These are phyloP conservation scores for Yarrowia divulgata DNA, from an alignment of 805 yeast genomes.

Conservation along the genomic window DNA sequence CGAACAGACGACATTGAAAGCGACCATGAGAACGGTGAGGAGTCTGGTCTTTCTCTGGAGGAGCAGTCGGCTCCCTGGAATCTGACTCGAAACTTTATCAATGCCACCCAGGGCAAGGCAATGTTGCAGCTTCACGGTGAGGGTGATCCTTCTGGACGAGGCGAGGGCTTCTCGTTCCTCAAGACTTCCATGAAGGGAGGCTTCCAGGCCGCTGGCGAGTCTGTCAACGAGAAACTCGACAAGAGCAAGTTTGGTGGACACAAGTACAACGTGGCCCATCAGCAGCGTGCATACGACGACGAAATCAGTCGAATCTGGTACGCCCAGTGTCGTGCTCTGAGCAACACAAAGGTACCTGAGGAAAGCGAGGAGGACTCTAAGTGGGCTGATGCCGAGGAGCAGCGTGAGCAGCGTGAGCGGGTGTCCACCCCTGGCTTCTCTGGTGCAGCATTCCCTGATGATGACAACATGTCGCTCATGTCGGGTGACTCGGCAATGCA, in stretches of 20 bases:
- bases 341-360: conserved; percentile 50
- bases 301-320: conserved; percentile 92
- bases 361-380: conserved; percentile 48
- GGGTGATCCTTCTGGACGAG: conserved; percentile 93
- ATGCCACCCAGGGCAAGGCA: conserved; percentile 95
- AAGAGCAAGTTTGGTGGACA: conserved; percentile 64
- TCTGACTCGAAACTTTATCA: conserved; percentile 85
- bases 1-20: conserved; percentile 50
- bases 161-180: conserved; percentile 86
- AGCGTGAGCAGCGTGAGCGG: conserved; percentile 41
- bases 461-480: conserved; percentile 50
- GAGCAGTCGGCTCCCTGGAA: conserved; percentile 96
- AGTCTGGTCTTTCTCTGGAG: conserved; percentile 63
- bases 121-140: conserved; percentile 94
- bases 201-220: conserved; percentile 58
- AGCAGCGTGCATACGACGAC: conserved; percentile 89
- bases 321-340: conserved; percentile 71
- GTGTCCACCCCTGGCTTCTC: conserved; percentile 1
- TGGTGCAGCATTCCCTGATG: conserved; percentile 50
- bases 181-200: conserved; percentile 96
- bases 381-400: conserved; percentile 50
- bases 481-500: conserved; percentile 46
- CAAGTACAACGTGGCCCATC: conserved; percentile 80
- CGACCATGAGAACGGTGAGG: conserved; percentile 49
- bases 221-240: conserved; percentile 52